These are phyloP conservation scores for Ophiostoma ips DNA, from an alignment of 2,329 filamentous ascomycete genomes.

Conservation along the genomic window DNA sequence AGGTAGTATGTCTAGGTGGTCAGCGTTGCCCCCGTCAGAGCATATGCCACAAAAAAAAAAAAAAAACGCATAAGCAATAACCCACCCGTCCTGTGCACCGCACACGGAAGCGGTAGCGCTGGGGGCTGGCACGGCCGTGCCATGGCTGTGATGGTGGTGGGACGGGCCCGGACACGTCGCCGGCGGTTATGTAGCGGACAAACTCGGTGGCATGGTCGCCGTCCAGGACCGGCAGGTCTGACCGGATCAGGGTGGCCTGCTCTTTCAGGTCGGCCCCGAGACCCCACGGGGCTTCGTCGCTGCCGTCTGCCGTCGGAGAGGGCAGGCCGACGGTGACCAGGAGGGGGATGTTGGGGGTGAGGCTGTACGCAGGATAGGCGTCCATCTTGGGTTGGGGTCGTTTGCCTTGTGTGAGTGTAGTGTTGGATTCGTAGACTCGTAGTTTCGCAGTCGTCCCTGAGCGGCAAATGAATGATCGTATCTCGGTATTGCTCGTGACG, in stretches of 20 bases:
- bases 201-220: conserved; percentile 51
- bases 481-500: no score
- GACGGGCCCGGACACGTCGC: conserved; percentile 44
- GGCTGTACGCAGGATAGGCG: conserved; percentile 63
- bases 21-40: no score
- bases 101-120: conserved; percentile 50
- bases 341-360: conserved; percentile 77
- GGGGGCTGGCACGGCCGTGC: conserved; percentile 43
- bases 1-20: conserved; percentile 32
- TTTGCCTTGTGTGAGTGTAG: neutral
- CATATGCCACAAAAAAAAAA: no score
- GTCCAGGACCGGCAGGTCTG: conserved; percentile 54
- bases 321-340: conserved; percentile 67
- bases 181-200: conserved; percentile 48
- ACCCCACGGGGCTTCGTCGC: conserved; percentile 22
- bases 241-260: conserved; percentile 48
- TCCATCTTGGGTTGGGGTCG: conserved; percentile 44
- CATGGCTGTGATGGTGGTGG: conserved; percentile 33
- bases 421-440: neutral
- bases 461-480: no score
- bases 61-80: no score
- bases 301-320: conserved; percentile 12
- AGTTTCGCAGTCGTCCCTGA: neutral
- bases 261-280: conserved; percentile 40
- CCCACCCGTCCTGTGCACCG: conserved; percentile 47